Evolutionary conservation across 176 grass and related monocot species (phyloP).

Genomic region (Triticum dicoccoides): DNA sequence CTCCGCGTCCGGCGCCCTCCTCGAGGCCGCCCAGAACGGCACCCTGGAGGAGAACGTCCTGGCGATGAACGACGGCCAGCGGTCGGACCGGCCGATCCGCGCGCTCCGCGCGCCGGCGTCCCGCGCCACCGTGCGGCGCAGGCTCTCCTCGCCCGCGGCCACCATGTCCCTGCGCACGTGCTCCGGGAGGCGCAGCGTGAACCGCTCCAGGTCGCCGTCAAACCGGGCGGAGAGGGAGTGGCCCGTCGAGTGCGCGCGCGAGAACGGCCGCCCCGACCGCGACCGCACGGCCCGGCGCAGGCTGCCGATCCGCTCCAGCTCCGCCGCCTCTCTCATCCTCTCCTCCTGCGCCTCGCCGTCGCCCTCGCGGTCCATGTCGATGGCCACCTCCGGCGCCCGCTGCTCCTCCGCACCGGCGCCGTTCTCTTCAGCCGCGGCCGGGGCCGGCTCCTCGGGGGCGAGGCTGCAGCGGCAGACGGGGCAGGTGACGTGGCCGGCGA

Average conservation of each 20-base stretch:
- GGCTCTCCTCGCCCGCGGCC: slow-evolving; percentile 38
- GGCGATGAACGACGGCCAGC: slow-evolving; percentile 74
- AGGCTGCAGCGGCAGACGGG: slow-evolving; percentile 77
- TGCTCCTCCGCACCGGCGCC: not conserved
- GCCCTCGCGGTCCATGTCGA: slow-evolving; percentile 26
- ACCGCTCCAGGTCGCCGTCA: slow-evolving; percentile 53
- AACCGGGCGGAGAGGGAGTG: slow-evolving; percentile 45
- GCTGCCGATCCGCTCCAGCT: slow-evolving; percentile 80
- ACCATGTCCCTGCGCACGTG: slow-evolving; percentile 61
- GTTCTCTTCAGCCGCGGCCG: not conserved
- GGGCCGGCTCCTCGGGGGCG: slow-evolving; percentile 22
- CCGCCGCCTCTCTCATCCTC: slow-evolving; percentile 39
- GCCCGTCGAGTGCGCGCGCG: slow-evolving; percentile 84
- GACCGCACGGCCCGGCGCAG: slow-evolving; percentile 60
- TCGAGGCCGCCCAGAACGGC: slow-evolving; percentile 56
- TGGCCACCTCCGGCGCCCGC: slow-evolving; percentile 24
- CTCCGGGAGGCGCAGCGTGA: slow-evolving; percentile 79
- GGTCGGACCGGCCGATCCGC: slow-evolving; percentile 49
- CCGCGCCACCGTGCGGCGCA: slow-evolving; percentile 26
- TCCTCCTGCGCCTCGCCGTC: not conserved
- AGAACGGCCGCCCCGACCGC: slow-evolving; percentile 41
- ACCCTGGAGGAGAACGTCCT: slow-evolving; percentile 64
- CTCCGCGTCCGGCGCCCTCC: slow-evolving; percentile 25
- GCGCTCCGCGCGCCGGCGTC: slow-evolving; percentile 32
- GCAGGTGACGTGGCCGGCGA: slow-evolving; percentile 64